Evolutionary conservation across 1,139 yeast genomes (phyloP).

Genomic region (Yamadazyma oceani): DNA sequence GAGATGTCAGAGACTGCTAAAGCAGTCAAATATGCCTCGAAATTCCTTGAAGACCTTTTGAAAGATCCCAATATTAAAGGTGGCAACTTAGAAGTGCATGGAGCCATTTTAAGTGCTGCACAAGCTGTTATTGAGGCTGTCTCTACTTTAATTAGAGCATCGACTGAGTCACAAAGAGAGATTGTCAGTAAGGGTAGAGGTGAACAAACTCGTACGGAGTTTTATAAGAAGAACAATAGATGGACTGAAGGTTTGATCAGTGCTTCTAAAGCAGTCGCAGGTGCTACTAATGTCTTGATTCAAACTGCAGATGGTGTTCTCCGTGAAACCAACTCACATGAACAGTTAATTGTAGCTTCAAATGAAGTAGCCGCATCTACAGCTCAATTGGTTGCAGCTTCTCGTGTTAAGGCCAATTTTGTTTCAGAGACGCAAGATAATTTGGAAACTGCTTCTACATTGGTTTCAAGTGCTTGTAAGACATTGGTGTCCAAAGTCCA

Average conservation of each 20-base stretch:
- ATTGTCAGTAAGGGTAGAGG: conserved; percentile 77
- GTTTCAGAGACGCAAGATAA: conserved; percentile 77
- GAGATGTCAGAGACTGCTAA: conserved; percentile 74
- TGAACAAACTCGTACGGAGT: conserved; percentile 65
- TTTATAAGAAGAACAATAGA: conserved; percentile 82
- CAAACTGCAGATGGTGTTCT: conserved; percentile 86
- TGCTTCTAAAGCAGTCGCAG: conserved; percentile 88
- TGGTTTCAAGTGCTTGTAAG: conserved; percentile 75
- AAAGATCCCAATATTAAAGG: conserved; percentile 56
- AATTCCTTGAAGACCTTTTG: conserved; percentile 56
- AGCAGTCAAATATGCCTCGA: conserved; percentile 66
- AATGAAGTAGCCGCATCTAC: conserved; percentile 93
- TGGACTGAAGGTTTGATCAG: conserved; percentile 96
- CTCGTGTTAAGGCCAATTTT: conserved; percentile 80
- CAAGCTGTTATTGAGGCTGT: conserved; percentile 81
- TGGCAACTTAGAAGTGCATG: conserved; percentile 70
- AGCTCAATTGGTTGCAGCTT: conserved; percentile 89
- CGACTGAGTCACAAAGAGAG: conserved; percentile 81
- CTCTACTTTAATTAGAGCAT: conserved; percentile 67
- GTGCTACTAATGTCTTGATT: conserved; percentile 76
- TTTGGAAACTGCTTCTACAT: conserved; percentile 67
- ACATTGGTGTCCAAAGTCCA: conserved; percentile 70
- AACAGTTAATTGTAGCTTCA: conserved; percentile 85
- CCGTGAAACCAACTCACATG: conserved; percentile 62
- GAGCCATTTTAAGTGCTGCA: conserved; percentile 76